Base-by-base conservation (phyloP, 2,329 filamentous ascomycete genomes). In the Fusarium torulosum region DNA sequence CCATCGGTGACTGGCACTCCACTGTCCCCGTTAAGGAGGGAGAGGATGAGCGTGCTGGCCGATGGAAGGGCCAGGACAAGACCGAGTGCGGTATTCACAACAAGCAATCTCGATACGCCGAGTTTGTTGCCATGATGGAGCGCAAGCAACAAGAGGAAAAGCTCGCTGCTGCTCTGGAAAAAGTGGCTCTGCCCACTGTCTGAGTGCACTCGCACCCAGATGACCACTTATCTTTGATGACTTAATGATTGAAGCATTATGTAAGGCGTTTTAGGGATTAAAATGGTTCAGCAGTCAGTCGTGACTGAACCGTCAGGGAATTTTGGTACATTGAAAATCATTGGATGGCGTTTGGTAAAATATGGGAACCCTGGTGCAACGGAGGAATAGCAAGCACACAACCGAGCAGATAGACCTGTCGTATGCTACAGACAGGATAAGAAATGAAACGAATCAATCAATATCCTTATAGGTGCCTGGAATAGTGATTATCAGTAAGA, bases 51-150 rank as follows among this genome's bases (percentile, higher is more conserved):
- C 91, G 96, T 51, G 91, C 96, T 10, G 96, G 96, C 59, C 90
- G 96, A 72, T 99, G 96, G 96, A 97, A 97, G 86, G 96, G 96
- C 65, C 91, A 94, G 79, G 83, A 86, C 75, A 99, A 99, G 90
- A 96, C 94, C 17, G 96, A 99, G 84, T 99, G 96, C 79, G 96
- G 96, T 46, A 98, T 99, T 76, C 96, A 99, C 88, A 98, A 98
- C 85, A 96, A 96, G 81, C 91, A 94, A 79, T 97, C 93, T 59
- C 90, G 94, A 72, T 99, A 98, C 76, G 92, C 94, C 13, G 89
- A 94, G 80, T 97, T 91, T 80, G 81, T 97, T 56, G 85, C 86
- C 74, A 89, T 93, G 63, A 87, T 91, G 79, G 90, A 93, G 77
- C 82, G 85, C 75, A 90, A 92, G 83, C 83, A 85, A 67, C 84